phyloP scores from a whole-genome alignment of 768 basidiomycete genomes.

The Xerocomellus amylosporus region DNA sequence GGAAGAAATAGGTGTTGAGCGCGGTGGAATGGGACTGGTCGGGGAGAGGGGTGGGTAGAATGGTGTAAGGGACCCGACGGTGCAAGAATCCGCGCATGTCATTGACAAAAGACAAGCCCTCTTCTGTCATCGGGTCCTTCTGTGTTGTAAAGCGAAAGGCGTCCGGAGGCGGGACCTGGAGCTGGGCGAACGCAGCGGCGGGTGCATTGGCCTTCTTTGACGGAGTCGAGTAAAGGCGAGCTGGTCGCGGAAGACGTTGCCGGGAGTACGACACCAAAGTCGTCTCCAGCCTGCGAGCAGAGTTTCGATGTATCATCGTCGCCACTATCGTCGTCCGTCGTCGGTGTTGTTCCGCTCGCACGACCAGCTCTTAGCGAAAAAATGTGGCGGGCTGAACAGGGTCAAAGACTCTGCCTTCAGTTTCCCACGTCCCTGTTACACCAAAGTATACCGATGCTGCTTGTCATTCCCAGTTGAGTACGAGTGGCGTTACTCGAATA shows the following conservation, averaged over 20 bases:
- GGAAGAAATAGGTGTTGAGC: conserved; percentile 53
- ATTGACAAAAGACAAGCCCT: conserved; percentile 15
- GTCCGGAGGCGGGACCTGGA: conserved; percentile 37
- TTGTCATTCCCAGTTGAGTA: no score
- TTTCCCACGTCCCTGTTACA: no score
- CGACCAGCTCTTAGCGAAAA: conserved; percentile 12
- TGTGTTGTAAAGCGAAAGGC: conserved; percentile 37
- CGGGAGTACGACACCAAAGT: conserved; percentile 59
- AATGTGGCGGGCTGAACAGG: not conserved
- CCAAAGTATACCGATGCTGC: no score
- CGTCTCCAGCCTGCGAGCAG: conserved; percentile 32
- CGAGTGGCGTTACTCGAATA: no score
- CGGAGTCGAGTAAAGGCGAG: conserved; percentile 68
- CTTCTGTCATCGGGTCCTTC: conserved; percentile 21
- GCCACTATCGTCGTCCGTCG: conserved; percentile 13
- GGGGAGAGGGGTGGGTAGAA: conserved; percentile 69
- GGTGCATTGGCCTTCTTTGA: conserved; percentile 55
- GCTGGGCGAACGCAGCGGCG: conserved; percentile 39
- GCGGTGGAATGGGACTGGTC: conserved; percentile 37
- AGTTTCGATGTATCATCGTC: conserved; percentile 31
- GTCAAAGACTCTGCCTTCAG: no score
- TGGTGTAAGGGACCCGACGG: conserved; percentile 46
- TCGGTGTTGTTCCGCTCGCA: conserved; percentile 12
- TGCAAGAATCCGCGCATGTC: conserved; percentile 54
- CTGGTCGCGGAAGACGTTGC: conserved; percentile 64